A percentile compares a stretch with the other conserved stretches of the same genome.
phyloP scores from a whole-genome alignment of 306 rosid species.

The Trifolium dubium region DNA sequence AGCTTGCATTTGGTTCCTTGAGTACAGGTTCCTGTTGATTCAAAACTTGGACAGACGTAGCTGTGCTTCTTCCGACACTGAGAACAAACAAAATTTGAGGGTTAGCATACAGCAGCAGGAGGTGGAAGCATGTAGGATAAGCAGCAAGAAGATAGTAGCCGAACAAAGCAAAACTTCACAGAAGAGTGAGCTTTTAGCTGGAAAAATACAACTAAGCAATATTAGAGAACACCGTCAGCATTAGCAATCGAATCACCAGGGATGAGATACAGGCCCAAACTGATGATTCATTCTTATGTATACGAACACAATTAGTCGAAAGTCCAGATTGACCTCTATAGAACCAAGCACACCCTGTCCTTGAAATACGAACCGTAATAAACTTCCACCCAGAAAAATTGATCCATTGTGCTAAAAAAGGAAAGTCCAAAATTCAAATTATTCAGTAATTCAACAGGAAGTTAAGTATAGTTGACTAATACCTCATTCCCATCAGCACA shows the following conservation, averaged over 20 bases:
- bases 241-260: slow-evolving; percentile 25
- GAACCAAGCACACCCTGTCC: background rate
- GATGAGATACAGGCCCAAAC: slow-evolving; percentile 21
- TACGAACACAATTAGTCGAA: background rate
- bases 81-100: slow-evolving; percentile 42
- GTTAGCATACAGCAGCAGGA: slow-evolving; percentile 32
- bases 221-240: slow-evolving; percentile 9
- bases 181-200: slow-evolving; percentile 1
- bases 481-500: slow-evolving; percentile 95
- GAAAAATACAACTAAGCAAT: background rate
- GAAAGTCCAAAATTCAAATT: slow-evolving; percentile 13
- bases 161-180: background rate
- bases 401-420: slow-evolving; percentile 15
- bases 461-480: slow-evolving; percentile 35
- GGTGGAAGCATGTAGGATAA: background rate
- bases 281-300: slow-evolving; percentile 4
- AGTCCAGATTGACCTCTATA: slow-evolving; percentile 1
- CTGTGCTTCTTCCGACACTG: slow-evolving; percentile 98
- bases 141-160: slow-evolving; percentile 1
- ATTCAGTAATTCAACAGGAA: slow-evolving; percentile 11
- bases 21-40: slow-evolving; percentile 80
- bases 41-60: slow-evolving; percentile 77
- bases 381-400: slow-evolving; percentile 6
- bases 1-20: slow-evolving; percentile 81
- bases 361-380: background rate